Conservation (phyloP, 1,139 yeast genomes). For the Eremothecium coryli region DNA sequence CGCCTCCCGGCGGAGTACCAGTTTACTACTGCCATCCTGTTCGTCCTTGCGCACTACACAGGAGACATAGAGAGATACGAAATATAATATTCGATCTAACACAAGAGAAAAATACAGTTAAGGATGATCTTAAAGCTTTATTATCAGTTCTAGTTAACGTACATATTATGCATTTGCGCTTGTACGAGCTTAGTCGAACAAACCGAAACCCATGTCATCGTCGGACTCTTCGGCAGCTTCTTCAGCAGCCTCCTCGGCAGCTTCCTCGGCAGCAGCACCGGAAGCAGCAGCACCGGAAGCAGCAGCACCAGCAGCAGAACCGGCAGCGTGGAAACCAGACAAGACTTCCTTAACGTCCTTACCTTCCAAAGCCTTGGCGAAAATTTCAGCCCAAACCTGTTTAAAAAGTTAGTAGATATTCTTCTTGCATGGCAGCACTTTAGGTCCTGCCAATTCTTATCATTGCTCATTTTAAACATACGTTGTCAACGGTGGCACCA, state of each 20-base stretch:
- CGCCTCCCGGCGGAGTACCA: too few relatives aligned
- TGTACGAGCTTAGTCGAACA: conserved; percentile 41
- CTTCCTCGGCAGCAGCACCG: conserved; percentile 57
- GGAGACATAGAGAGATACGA: too few relatives aligned
- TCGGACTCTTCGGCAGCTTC: conserved; percentile 53
- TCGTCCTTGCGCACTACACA: too few relatives aligned
- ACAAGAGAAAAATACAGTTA: too few relatives aligned
- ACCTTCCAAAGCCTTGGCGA: conserved; percentile 96
- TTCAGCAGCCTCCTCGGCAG: conserved; percentile 42
- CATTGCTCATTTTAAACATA: conserved; percentile 29
- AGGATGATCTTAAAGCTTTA: too few relatives aligned
- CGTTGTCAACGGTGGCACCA: conserved; percentile 74
- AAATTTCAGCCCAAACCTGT: conserved; percentile 86
- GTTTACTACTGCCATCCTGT: too few relatives aligned
- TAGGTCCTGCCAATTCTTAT: background rate
- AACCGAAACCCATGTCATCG: conserved; percentile 80
- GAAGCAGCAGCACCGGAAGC: conserved; percentile 50
- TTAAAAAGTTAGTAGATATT: conserved; percentile 9
- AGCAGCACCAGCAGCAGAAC: conserved; percentile 54
- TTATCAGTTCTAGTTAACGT: conserved; percentile 4
- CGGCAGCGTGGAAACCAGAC: conserved; percentile 67
- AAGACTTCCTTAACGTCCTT: conserved; percentile 88
- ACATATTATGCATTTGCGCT: background rate
- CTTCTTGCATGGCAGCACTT: too few relatives aligned
- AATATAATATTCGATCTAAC: too few relatives aligned